Conservation (phyloP, 352 stramenopile genomes). For the Phytopythium ostracodes region DNA sequence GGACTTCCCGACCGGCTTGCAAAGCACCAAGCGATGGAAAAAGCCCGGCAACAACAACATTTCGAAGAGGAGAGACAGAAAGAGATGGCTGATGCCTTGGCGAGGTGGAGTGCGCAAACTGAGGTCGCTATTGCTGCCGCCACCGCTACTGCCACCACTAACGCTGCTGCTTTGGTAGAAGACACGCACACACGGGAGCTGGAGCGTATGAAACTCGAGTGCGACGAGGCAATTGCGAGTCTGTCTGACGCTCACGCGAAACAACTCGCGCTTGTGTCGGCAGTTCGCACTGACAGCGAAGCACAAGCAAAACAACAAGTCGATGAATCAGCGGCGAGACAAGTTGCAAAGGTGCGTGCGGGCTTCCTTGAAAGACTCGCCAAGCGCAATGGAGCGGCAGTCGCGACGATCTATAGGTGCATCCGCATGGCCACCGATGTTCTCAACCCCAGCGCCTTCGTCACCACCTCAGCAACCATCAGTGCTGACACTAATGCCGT, state of each 20-base stretch:
- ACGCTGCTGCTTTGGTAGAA: background rate
- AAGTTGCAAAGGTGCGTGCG: slow-evolving; percentile 14
- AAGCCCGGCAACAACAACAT: background rate
- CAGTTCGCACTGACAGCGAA: slow-evolving; percentile 1
- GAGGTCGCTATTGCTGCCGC: slow-evolving; percentile 1
- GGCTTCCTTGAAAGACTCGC: slow-evolving; percentile 48
- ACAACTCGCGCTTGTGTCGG: background rate
- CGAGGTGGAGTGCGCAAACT: background rate
- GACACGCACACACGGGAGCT: slow-evolving; percentile 1
- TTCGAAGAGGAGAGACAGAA: slow-evolving; percentile 3
- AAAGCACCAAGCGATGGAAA: background rate
- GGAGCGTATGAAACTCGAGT: background rate
- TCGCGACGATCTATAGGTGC: slow-evolving; percentile 61
- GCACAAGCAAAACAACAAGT: background rate
- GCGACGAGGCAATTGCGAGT: background rate
- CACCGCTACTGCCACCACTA: background rate
- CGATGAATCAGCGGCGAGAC: background rate
- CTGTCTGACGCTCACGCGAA: background rate
- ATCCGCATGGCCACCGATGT: slow-evolving; percentile 68
- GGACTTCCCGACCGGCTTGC: background rate
- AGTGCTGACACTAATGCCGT: background rate
- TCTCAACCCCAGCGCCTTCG: slow-evolving; percentile 42
- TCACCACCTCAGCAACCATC: background rate
- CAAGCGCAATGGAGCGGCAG: slow-evolving; percentile 52
- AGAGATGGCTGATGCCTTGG: slow-evolving; percentile 1